Percentiles rank a stretch among this genome's conserved stretches.
phyloP scores from a whole-genome alignment of 768 basidiomycete genomes.

The Leccinum subtestaceum region DNA sequence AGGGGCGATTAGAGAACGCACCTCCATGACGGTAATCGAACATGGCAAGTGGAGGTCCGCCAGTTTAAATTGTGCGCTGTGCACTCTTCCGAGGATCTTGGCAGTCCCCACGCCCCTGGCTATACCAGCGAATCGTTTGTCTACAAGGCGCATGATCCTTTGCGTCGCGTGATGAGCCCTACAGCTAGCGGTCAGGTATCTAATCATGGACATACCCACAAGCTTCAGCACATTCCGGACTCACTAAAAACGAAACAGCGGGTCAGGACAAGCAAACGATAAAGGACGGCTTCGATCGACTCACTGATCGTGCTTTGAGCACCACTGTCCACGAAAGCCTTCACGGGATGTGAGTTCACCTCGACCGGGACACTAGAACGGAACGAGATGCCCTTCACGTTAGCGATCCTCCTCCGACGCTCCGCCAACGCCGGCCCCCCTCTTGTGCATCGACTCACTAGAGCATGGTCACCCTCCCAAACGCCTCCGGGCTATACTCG shows the following conservation, averaged over 20 bases:
- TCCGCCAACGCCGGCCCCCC: neutral
- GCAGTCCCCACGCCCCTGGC: conserved; percentile 95
- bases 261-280: conserved; percentile 5
- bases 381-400: conserved; percentile 3
- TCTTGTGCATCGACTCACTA: conserved; percentile 58
- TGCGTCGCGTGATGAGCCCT: conserved; percentile 2
- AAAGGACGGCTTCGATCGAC: conserved; percentile 22
- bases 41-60: conserved; percentile 83
- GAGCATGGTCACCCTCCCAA: conserved; percentile 94
- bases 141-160: conserved; percentile 91
- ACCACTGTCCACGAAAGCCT: conserved; percentile 97
- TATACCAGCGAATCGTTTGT: conserved; percentile 83
- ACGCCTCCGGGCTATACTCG: conserved; percentile 90
- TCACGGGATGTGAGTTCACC: conserved; percentile 86
- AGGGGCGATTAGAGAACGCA: conserved; percentile 26
- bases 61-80: conserved; percentile 89
- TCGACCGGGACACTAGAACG: conserved; percentile 78
- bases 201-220: conserved; percentile 65
- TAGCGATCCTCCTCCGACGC: conserved; percentile 8
- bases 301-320: conserved; percentile 95
- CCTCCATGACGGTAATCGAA: conserved; percentile 95
- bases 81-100: conserved; percentile 89
- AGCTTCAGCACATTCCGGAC: conserved; percentile 85
- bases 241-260: conserved; percentile 51
- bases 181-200: neutral